These are phyloP conservation scores for Leishmania lainsoni DNA, from an alignment of 208 protist species.

Conservation along the genomic window DNA sequence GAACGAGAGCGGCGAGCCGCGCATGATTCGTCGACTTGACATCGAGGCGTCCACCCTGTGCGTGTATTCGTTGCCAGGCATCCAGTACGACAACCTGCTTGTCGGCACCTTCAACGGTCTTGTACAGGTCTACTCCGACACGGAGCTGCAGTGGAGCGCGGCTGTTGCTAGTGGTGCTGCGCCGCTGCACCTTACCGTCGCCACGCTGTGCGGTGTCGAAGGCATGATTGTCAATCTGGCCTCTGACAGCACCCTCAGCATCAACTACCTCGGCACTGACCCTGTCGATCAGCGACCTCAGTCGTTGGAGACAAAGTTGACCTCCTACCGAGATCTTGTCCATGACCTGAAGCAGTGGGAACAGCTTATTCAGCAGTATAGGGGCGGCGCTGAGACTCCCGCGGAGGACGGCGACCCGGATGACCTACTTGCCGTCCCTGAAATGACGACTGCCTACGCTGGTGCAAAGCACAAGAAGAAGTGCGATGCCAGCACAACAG, in stretches of 20 bases:
- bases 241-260: constrained; percentile 57
- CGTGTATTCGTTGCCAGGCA: constrained; percentile 61
- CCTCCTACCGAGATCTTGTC: constrained; percentile 85
- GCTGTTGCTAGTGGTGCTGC: constrained; percentile 38
- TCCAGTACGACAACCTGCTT: constrained; percentile 76
- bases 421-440: not conserved
- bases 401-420: constrained; percentile 9
- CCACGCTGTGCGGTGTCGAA: constrained; percentile 57
- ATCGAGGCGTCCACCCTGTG: constrained; percentile 62
- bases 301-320: constrained; percentile 72
- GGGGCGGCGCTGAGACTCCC: not conserved
- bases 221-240: constrained; percentile 85
- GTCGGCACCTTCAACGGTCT: constrained; percentile 72
- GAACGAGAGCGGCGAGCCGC: constrained; percentile 44
- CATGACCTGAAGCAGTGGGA: constrained; percentile 79
- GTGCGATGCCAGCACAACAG: not conserved
- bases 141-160: constrained; percentile 88
- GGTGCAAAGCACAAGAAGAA: not conserved
- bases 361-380: constrained; percentile 55
- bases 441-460: not conserved
- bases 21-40: constrained; percentile 69
- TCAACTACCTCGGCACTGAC: constrained; percentile 95
- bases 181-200: constrained; percentile 67
- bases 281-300: constrained; percentile 74
- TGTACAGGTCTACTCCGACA: constrained; percentile 86